Evolutionary conservation across 345 rosid species (phyloP), one percentile per base, ranked within the genome.

Genomic region (Combretum micranthum): DNA sequence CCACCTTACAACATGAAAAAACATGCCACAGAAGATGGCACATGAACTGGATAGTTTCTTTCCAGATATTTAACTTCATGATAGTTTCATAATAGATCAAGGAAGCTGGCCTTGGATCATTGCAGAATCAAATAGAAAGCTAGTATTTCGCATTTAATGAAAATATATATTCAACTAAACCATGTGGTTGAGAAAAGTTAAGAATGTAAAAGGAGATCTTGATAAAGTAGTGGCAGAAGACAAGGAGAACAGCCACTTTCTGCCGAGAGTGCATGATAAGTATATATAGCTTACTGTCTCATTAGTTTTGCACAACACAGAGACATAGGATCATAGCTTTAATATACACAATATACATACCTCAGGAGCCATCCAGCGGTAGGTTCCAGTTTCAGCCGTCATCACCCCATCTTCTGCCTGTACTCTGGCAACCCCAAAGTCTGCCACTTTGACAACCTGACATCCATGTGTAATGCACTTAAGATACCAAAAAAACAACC

Each of bases 351-450:
- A 65, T 63, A 63, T 56, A 42, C 60, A 69, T 66, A 86, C 97
- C 89, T 93, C 97, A 26, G 99, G 99, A 75, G 96, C 97, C 97
- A 93, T 93, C 99, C 99, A 93, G 57, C 96, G 88, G 80, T 93
- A 93, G 20, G 99, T 93, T 70, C 99, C 97, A 56, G 96, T 90
- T 82, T 87, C 97, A 62, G 96, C 96, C 42, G 97, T 90, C 97
- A 90, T 87, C 49, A 90, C 96, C n/a, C 94, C 99, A 61, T 96
- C 77, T 52, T 87, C 80, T 61, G 87, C 71, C 80, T 83, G 90
- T 75, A 93, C 99, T 72, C 97, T 80, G 64, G 97, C 92, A 64
- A n/a, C n/a, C 56, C 99, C 99, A 75, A 93, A 93, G 81, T 93
- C 99, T 55, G 97, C 97, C n/a, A 87, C 96, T 74, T 87, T 87